phyloP scores from a whole-genome alignment of 2,329 filamentous ascomycete species.

The Scorias spongiosa region DNA sequence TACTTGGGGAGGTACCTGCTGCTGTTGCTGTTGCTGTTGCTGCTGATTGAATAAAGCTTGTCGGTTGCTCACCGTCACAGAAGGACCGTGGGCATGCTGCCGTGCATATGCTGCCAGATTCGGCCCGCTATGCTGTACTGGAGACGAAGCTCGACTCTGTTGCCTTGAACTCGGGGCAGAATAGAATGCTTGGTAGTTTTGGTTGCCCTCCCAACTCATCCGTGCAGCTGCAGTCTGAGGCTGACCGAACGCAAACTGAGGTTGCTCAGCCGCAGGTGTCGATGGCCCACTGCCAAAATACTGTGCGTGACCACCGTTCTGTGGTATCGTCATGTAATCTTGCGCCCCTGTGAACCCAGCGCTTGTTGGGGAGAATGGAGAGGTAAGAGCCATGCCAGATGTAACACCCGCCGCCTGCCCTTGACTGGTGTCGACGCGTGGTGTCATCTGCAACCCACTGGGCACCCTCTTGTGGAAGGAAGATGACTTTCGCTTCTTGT shows the following conservation, averaged over 20 bases:
- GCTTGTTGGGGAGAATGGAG: constrained; percentile 27
- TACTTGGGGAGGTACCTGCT: constrained; percentile 1
- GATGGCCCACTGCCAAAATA: constrained; percentile 17
- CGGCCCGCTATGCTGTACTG: constrained; percentile 28
- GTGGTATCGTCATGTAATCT: constrained; percentile 20
- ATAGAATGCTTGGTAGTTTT: constrained; percentile 45
- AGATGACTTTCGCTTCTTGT: constrained; percentile 63
- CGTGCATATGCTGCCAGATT: constrained; percentile 20
- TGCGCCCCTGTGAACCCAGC: constrained; percentile 16
- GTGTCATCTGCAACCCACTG: constrained; percentile 63
- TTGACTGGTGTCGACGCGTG: constrained; percentile 46
- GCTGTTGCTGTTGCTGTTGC: constrained; percentile 4
- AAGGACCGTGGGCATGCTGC: constrained; percentile 7
- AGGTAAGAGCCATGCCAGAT: constrained; percentile 14
- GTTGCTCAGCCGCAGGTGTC: constrained; percentile 14
- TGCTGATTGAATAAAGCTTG: constrained; percentile 5
- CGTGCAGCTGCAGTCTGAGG: neutral
- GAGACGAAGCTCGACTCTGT: constrained; percentile 64
- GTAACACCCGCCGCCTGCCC: constrained; percentile 14
- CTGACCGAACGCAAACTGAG: constrained; percentile 12
- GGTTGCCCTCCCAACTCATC: constrained; percentile 37
- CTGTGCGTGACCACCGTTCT: constrained; percentile 13
- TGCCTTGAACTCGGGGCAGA: constrained; percentile 59
- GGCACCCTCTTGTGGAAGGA: constrained; percentile 45
- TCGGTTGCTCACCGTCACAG: constrained; percentile 4